These are phyloP conservation scores for Penicillium sp. DNA, from an alignment of 2,329 filamentous ascomycete species.

Conservation along the genomic window DNA sequence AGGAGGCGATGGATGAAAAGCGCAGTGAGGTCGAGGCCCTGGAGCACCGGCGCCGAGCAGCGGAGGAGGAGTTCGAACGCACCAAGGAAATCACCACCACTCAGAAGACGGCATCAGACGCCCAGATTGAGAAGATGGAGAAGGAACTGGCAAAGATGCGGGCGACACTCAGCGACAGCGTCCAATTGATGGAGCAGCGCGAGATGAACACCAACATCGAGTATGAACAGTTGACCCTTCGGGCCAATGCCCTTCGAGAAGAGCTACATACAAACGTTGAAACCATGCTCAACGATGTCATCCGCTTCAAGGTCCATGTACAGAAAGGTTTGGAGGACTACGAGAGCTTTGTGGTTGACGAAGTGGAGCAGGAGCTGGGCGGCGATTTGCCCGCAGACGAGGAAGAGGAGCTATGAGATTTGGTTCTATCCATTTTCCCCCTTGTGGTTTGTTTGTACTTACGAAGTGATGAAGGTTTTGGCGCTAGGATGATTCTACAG, in stretches of 20 bases:
- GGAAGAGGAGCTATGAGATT: conserved; percentile 28
- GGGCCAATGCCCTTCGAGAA: conserved; percentile 82
- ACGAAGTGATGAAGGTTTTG: conserved; percentile 22
- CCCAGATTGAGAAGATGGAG: conserved; percentile 98
- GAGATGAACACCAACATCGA: conserved; percentile 98
- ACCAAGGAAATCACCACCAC: conserved; percentile 85
- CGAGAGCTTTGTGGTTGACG: conserved; percentile 88
- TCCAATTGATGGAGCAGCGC: conserved; percentile 88
- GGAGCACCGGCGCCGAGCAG: conserved; percentile 81
- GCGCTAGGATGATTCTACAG: conserved; percentile 8
- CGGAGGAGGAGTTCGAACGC: conserved; percentile 91
- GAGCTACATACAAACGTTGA: conserved; percentile 98
- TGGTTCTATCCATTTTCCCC: not conserved
- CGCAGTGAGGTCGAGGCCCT: conserved; percentile 87
- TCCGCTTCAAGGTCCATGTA: conserved; percentile 97
- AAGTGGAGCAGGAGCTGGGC: conserved; percentile 84
- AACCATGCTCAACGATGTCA: conserved; percentile 92
- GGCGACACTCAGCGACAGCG: conserved; percentile 76
- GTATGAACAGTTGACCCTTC: conserved; percentile 88
- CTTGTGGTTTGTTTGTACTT: not conserved
- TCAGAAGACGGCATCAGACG: conserved; percentile 84
- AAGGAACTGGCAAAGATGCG: conserved; percentile 96
- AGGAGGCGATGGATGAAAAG: conserved; percentile 96
- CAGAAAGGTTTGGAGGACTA: conserved; percentile 93
- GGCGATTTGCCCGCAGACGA: conserved; percentile 56